Evolutionary conservation across 2,329 filamentous ascomycete species (phyloP).

Genomic region (Epichloe sibirici): DNA sequence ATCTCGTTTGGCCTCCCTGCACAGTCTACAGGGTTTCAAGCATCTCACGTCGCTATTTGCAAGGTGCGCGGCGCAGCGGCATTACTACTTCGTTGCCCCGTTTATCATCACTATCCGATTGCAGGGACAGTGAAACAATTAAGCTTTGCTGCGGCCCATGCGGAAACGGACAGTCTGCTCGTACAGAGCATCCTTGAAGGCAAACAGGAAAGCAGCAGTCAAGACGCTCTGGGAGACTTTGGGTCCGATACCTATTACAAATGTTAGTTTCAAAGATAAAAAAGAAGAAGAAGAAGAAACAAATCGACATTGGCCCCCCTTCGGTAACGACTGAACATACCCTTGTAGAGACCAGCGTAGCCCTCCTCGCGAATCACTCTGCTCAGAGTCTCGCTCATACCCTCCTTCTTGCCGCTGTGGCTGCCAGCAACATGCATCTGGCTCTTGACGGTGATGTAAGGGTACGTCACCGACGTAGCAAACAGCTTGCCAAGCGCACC

Average conservation of each 20-base stretch:
- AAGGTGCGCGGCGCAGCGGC: neutral
- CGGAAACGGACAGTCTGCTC: conserved; percentile 63
- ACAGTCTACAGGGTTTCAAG: too few species aligned
- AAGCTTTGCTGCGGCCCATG: conserved; percentile 22
- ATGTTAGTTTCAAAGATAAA: conserved; percentile 3
- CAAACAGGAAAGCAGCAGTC: conserved; percentile 91
- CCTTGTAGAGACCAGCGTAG: conserved; percentile 85
- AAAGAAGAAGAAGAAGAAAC: neutral
- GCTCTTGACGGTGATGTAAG: conserved; percentile 98
- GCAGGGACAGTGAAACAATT: neutral
- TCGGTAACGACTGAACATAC: conserved; percentile 29
- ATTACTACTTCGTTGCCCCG: neutral
- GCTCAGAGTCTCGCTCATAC: conserved; percentile 64
- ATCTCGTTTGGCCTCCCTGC: neutral
- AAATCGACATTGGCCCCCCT: neutral
- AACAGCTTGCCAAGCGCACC: conserved; percentile 91
- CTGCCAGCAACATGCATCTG: conserved; percentile 79
- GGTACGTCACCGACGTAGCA: conserved; percentile 88
- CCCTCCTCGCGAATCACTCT: conserved; percentile 80
- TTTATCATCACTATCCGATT: neutral
- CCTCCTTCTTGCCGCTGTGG: conserved; percentile 63
- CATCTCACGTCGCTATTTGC: neutral
- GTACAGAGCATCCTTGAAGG: conserved; percentile 95
- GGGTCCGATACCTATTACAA: conserved; percentile 64
- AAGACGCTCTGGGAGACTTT: conserved; percentile 96